Evolutionary conservation across 225 moss, liverwort and hornwort species (phyloP), one percentile per base, ranked within the genome.

Genomic region (Polytrichum formosum): DNA sequence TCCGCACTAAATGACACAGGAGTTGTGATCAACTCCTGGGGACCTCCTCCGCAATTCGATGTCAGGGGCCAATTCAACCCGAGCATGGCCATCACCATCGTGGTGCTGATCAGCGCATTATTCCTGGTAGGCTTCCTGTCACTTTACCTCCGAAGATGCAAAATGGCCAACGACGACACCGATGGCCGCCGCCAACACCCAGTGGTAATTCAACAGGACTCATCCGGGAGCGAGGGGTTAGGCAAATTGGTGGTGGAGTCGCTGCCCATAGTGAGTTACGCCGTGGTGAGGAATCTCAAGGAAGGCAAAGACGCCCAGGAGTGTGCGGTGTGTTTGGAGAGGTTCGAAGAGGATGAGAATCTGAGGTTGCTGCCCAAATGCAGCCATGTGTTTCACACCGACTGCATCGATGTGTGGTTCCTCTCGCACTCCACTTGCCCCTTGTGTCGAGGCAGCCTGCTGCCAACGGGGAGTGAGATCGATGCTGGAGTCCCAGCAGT

Each of bases 391-490:
- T 93, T 93, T 70, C 91, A 93, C 30, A 77, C 84, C 10, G 84
- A 88, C 6, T 93, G 93, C 78, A 93, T 93, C 63, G 90, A 93
- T 64, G 86, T 66, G 81, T 91, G 93, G 93, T 90, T 93, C 29
- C 74, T 21, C n/a, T 82, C 86, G 26, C 91, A 90, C 60, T 93
- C 87, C n/a, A 89, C 91, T 5, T 91, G 93, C 63, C 93, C 91
- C 53, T 56, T 93, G 27, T 93, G 91, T 66, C 89, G 91, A 7
- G 75, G 54, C 20, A 78, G 80, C 65, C 65, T 86, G 46, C 60
- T 77, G 33, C 79, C 72, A 18, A 82, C 85, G 4, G 16, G 20
- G 10, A 78, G 73, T 64, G 84, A 81, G 67, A 26, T 65, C 4
- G 27, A 64, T 56, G 84, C 78, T 5, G 76, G 79, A 20, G 71